Evolutionary conservation across 2,329 filamentous ascomycete species (phyloP).

Genomic region (Bisporella sp.): DNA sequence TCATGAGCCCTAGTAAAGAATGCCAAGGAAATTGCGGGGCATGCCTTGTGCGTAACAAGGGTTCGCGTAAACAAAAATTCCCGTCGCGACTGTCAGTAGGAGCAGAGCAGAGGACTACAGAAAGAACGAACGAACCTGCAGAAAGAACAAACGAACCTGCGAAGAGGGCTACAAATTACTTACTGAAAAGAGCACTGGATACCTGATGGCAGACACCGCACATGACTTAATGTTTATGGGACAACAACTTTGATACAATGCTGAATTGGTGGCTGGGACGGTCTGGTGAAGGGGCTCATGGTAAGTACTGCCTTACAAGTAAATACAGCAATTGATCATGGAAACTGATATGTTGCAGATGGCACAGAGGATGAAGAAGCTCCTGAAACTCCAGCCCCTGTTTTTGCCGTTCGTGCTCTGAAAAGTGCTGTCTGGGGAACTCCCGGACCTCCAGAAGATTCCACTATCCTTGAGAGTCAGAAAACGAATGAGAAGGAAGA

Average conservation of each 20-base stretch:
- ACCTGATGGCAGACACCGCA: conserved; percentile 4
- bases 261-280: conserved; percentile 28
- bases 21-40: conserved; percentile 1
- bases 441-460: conserved; percentile 34
- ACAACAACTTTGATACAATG: conserved; percentile 15
- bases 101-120: no score
- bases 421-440: conserved; percentile 59
- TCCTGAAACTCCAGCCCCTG: conserved; percentile 58
- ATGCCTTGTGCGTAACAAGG: conserved; percentile 1
- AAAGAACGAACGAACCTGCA: no score
- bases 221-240: background rate
- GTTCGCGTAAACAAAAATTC: conserved; percentile 10
- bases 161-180: no score
- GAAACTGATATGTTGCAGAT: conserved; percentile 12
- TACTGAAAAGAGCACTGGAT: background rate
- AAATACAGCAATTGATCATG: background rate
- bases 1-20: no score
- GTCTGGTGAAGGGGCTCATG: conserved; percentile 17
- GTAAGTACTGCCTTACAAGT: conserved; percentile 7
- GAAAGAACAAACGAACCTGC: no score
- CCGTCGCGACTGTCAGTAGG: background rate
- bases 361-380: conserved; percentile 32
- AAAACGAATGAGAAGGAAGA: conserved; percentile 17
- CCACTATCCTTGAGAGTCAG: conserved; percentile 23
- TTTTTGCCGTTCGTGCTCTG: conserved; percentile 59